Base-by-base conservation (phyloP, 495 filamentous ascomycete species). In the Penicillium canescens region DNA sequence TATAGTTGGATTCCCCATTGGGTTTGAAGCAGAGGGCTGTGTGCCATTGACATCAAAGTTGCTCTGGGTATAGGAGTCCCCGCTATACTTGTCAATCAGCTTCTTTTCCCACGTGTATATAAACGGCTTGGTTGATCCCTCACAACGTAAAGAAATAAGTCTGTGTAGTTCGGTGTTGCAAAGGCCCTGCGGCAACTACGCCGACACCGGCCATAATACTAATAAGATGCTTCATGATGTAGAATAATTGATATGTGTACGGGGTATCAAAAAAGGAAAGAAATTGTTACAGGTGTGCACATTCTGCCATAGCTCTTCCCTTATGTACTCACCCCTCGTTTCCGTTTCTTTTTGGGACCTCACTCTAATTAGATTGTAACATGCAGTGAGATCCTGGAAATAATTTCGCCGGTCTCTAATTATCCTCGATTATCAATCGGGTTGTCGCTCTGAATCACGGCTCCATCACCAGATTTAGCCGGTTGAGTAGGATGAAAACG, bases 1-100 rank as follows among this genome's bases (percentile, higher is more conserved):
- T 28, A 74, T 56, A 7, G 58, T 31, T 6, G 91, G 90, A 65
- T 93, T 96, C 21, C 90, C 90, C 53, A 94, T 75, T 0, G 90
- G 89, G 63, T 92, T 90, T 8, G 59, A 56, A 13, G 62, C 40
- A 16, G 80, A 78, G 6, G 90, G 88, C 50, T 88, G 84, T 11
- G 78, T 70, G 42, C 73, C 70, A 24, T 69, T 77, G 40, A 79
- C 66, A 61, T 89, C 79, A 73, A 94, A 96, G 45, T 82, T 82
- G 14, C 83, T 87, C 41, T 71, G 69, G 13, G 81, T 81, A 59
- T 87, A 89, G 3, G 83, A 86, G 62, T 88, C 80, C 10, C 76
- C 76, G 59, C 71, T 74, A 24, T 5, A 6, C 39, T 14, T 33
- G 0, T 33, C 2, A 50, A 11, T 52, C 7, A 54, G 23, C 20